Percentiles rank a stretch among this genome's conserved stretches.
Evolutionary conservation across 2,329 filamentous ascomycete genomes (phyloP).

Genomic region (Aspergillus unguis): DNA sequence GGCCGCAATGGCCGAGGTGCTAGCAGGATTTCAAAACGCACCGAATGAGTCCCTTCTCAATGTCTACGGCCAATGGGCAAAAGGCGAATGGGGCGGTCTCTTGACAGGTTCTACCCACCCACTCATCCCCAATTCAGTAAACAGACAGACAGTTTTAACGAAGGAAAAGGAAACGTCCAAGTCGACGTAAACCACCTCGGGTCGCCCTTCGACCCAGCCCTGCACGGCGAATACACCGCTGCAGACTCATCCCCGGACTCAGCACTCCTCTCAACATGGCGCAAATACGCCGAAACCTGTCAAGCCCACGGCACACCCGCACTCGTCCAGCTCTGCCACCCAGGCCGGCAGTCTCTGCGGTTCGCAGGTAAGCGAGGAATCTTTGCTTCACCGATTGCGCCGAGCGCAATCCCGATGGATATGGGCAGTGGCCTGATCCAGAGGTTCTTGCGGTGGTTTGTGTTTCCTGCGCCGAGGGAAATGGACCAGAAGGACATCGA

Average conservation of each 20-base stretch:
- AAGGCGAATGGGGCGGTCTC: slow-evolving; percentile 42
- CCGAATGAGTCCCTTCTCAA: slow-evolving; percentile 44
- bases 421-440: slow-evolving; percentile 40
- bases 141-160: not conserved
- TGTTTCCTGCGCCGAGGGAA: slow-evolving; percentile 53
- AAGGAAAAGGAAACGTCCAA: slow-evolving; percentile 37
- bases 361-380: slow-evolving; percentile 38
- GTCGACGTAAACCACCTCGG: slow-evolving; percentile 45
- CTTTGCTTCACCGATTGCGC: slow-evolving; percentile 34
- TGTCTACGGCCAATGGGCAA: slow-evolving; percentile 53
- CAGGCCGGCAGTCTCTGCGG: slow-evolving; percentile 44
- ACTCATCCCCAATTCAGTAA: not conserved
- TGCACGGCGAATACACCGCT: slow-evolving; percentile 26
- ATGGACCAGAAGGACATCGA: slow-evolving; percentile 57
- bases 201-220: slow-evolving; percentile 28
- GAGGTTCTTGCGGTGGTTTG: slow-evolving; percentile 25
- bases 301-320: slow-evolving; percentile 42
- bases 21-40: slow-evolving; percentile 46
- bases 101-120: slow-evolving; percentile 37
- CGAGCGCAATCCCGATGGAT: slow-evolving; percentile 39
- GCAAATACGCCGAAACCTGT: slow-evolving; percentile 26
- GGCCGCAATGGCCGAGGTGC: slow-evolving; percentile 42
- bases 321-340: slow-evolving; percentile 46
- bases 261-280: slow-evolving; percentile 24
- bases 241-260: slow-evolving; percentile 13